Evolutionary conservation across 2,329 filamentous ascomycete genomes (phyloP), one percentile per base, ranked within the genome.

Genomic region (Metarhizium anisopliae): DNA sequence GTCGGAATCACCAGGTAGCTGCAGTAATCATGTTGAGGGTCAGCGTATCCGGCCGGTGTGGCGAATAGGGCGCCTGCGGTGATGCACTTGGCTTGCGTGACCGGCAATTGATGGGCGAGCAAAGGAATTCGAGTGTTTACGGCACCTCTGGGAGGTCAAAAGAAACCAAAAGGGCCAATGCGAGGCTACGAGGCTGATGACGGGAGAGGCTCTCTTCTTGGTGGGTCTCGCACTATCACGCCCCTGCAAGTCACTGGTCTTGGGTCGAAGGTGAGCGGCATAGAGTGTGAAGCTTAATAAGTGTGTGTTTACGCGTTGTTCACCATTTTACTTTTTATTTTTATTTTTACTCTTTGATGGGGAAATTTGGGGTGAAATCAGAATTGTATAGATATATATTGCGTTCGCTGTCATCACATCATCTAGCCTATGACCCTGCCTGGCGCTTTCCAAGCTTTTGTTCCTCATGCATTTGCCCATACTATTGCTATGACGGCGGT

Each of bases 401-500:
- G 32, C 32, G 32, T 35, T 35, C 10, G 10, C 14, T 11, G 14
- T 16, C 14, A 40, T 40, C 11, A 14, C 13, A 13, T 16, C 8
- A 40, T 40, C 14, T 11, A 40, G 5, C 38, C 16, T 20, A 4
- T 45, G 16, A 7, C 18, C 25, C 8, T 20, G 18, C 42, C 6
- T 7, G 18, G 6, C n/a, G 6, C 42, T 6, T 5, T 11, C 42
- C 42, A 18, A 20, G 7, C 8, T 11, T 10, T 20, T 8, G 42
- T 20, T 11, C 42, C 6, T 6, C 6, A 18, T 11, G 11, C n/a
- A 6, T 20, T 10, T 45, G n/a, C 7, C 16, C 16, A 20, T 20
- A 45, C 20, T 20, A 16, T 35, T n/a, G 16, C 79, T 68, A 90
- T 57, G 84, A 80, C 3, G 90, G 88, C 29, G 93, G 88, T 67